Evolutionary conservation across 768 basidiomycete genomes (phyloP), one percentile per base, ranked within the genome.

Genomic region (Auriscalpium microsporum): DNA sequence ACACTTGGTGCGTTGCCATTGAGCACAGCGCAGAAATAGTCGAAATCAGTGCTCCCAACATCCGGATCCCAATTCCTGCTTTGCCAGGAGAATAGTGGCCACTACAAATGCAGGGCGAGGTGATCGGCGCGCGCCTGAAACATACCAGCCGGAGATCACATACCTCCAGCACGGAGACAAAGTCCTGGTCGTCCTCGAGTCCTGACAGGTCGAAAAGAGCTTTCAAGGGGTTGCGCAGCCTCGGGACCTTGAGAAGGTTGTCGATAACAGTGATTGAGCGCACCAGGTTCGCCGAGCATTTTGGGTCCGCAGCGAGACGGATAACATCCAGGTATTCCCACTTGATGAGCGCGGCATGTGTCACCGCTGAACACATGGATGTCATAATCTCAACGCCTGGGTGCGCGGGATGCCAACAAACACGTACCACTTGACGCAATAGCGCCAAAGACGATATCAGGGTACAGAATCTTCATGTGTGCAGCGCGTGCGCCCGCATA

Each of bases 401-500:
- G 28, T 28, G 28, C 28, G 4, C 28, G 28, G 13, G 8, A 10
- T 48, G 21, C 11, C 48, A 62, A 1, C 42, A 46, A 37, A 65
- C 38, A 21, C 78, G 7, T 56, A 83, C 88, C 93, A 56, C 88
- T 90, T 19, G 87, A 90, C 3, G 93, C 90, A 58, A 96, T 94
- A 4, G 90, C 84, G 37, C 92, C 94, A 68, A 79, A 94, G 17
- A 92, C 87, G 33, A 94, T 73, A 45, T 94, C 83, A 1, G 93
- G 93, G 65, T 92, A 94, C 44, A 93, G 78, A 35, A 91, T 73
- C 50, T 81, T 83, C 87, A 96, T 93, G 63, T 94, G 90, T 0
- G 94, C 95, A 1, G 94, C 85, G 16, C 94, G 85, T 14, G 94
- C 93, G 58, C 95, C 95, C 14, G 93, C 94, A 63, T 95, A 95